Percentiles rank a stretch among this genome's conserved stretches.
phyloP scores from a whole-genome alignment of 208 protist genomes.

The Histomonas meleagridis region DNA sequence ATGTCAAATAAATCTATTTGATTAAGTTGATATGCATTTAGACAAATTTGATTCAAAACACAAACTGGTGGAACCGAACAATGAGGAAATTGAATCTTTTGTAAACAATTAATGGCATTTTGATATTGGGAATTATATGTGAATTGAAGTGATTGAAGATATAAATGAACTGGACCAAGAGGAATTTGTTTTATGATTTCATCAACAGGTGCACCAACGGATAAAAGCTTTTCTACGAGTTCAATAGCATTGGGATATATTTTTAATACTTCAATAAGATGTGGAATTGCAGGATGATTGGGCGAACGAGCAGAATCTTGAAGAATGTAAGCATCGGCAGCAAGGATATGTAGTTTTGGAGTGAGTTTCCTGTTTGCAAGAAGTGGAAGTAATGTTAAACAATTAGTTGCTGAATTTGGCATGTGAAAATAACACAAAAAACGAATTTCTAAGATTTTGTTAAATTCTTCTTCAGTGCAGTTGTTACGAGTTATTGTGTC shows the following conservation, averaged over 20 bases:
- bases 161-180: neutral
- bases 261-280: neutral
- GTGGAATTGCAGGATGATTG: constrained; percentile 22
- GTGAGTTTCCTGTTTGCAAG: neutral
- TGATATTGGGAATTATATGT: neutral
- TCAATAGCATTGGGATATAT: neutral
- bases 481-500: neutral
- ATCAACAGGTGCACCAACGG: neutral
- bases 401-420: neutral
- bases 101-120: neutral
- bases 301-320: neutral
- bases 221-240: neutral
- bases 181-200: neutral
- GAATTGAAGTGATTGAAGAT: neutral
- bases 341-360: constrained; percentile 8
- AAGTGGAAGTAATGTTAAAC: neutral
- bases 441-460: constrained; percentile 3
- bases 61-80: too few relatives aligned
- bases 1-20: neutral
- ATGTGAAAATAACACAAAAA: neutral
- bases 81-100: too few relatives aligned
- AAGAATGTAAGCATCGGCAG: neutral
- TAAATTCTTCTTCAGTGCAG: neutral
- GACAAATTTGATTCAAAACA: neutral
- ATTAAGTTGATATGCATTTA: neutral